These are phyloP conservation scores for Amphirosellinia nigrospora DNA, from an alignment of 495 filamentous ascomycete species.

Conservation along the genomic window DNA sequence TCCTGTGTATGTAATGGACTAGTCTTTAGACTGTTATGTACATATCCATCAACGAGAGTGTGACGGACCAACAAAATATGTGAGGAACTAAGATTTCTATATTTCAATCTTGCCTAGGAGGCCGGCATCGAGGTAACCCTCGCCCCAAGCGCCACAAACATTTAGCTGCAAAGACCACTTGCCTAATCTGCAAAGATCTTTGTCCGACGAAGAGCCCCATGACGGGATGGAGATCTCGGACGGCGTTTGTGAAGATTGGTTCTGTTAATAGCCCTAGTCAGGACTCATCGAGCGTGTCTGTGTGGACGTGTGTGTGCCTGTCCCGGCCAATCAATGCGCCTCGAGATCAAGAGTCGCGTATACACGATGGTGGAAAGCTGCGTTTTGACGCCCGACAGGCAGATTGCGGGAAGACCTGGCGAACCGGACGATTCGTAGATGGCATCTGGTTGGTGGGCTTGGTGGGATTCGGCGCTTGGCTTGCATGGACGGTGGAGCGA, in stretches of 20 bases:
- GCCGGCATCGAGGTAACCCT: not conserved
- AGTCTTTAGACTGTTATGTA: constrained; percentile 9
- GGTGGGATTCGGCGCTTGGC: constrained; percentile 21
- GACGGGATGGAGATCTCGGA: constrained; percentile 16
- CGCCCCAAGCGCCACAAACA: not conserved
- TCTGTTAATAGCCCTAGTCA: not conserved
- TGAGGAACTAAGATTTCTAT: constrained; percentile 21
- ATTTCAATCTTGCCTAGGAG: constrained; percentile 12
- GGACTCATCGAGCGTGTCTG: not conserved
- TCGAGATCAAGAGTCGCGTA: constrained; percentile 1
- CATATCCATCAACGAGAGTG: constrained; percentile 1
- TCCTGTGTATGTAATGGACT: constrained; percentile 2
- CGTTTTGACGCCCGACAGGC: constrained; percentile 19
- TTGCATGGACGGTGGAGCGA: constrained; percentile 16
- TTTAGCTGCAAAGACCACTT: constrained; percentile 13
- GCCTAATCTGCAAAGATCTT: constrained; percentile 22
- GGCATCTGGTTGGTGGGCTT: constrained; percentile 2
- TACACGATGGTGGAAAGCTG: constrained; percentile 8
- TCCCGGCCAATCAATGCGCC: not conserved
- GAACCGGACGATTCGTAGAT: constrained; percentile 3
- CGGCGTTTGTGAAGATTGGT: constrained; percentile 9
- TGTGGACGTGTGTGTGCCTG: constrained; percentile 1
- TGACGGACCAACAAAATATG: not conserved
- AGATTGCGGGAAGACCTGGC: constrained; percentile 15
- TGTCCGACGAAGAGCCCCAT: constrained; percentile 19